phyloP scores from a whole-genome alignment of 2,329 filamentous ascomycete species.

The Hypoxylon sp. region DNA sequence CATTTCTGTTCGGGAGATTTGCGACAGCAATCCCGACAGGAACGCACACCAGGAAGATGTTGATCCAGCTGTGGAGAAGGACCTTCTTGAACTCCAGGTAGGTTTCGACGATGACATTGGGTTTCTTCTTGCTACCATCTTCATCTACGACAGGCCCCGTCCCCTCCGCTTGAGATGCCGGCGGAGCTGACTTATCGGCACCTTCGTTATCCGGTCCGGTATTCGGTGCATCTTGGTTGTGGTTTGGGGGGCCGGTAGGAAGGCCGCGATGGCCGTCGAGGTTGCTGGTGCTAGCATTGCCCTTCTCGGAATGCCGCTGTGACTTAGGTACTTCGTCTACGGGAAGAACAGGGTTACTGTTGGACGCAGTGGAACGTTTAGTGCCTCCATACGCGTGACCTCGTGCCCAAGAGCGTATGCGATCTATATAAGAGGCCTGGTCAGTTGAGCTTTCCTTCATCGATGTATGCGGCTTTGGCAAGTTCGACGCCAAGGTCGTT shows the following conservation, averaged over 20 bases:
- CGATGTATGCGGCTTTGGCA: conserved; percentile 59
- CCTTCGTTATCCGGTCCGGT: conserved; percentile 49
- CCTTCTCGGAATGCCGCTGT: conserved; percentile 42
- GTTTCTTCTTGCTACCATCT: conserved; percentile 47
- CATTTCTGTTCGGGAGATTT: conserved; percentile 64
- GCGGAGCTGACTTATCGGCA: conserved; percentile 54
- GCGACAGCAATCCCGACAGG: conserved; percentile 80
- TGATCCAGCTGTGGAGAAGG: conserved; percentile 81
- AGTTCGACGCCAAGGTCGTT: conserved; percentile 51
- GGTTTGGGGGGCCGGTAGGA: conserved; percentile 47
- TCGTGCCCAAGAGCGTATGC: conserved; percentile 68
- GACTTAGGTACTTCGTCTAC: conserved; percentile 53
- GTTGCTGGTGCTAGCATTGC: conserved; percentile 40
- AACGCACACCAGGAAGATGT: conserved; percentile 81
- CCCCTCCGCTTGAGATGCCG: conserved; percentile 64
- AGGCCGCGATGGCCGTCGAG: conserved; percentile 42
- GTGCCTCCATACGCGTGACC: conserved; percentile 68
- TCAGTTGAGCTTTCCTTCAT: conserved; percentile 73
- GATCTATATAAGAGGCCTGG: conserved; percentile 65
- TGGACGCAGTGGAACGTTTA: conserved; percentile 56
- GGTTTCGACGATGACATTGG: conserved; percentile 53
- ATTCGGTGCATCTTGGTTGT: conserved; percentile 37
- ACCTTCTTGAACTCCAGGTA: conserved; percentile 69
- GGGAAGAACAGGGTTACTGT: conserved; percentile 58
- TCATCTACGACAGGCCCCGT: conserved; percentile 69